Conservation (phyloP, 2,329 filamentous ascomycete genomes). For the Fusarium cicatricum region DNA sequence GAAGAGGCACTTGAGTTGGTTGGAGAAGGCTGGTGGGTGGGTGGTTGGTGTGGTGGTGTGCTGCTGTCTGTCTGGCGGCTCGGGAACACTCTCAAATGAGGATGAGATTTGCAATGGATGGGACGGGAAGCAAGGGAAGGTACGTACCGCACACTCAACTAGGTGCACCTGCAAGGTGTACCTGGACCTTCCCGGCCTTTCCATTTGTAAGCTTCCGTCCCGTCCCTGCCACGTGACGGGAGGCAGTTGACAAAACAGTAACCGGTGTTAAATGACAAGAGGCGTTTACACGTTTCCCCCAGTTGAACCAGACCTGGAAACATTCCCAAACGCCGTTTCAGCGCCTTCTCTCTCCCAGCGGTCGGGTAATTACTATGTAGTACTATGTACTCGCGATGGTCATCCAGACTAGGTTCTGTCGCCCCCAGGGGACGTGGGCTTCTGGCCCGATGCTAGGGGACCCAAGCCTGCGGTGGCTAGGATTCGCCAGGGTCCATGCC, state of each 20-base stretch:
- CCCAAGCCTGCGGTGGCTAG: constrained; percentile 28
- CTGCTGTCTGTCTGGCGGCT: constrained; percentile 14
- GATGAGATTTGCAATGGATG: constrained; percentile 3
- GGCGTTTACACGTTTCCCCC: no score
- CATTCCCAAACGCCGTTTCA: neutral
- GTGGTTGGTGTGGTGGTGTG: constrained; percentile 19
- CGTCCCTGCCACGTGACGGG: neutral
- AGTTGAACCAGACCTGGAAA: neutral
- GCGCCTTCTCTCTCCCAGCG: neutral
- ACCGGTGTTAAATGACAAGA: no score
- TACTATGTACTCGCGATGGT: constrained; percentile 9
- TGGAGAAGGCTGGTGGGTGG: constrained; percentile 12
- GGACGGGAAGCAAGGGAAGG: no score
- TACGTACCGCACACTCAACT: no score
- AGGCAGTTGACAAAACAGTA: constrained; percentile 11
- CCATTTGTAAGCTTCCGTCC: neutral
- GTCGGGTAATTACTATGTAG: no score
- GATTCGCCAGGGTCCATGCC: constrained; percentile 25
- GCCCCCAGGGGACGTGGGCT: constrained; percentile 2
- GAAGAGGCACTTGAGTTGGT: constrained; percentile 21
- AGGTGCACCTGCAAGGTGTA: no score
- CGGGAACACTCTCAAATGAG: constrained; percentile 4
- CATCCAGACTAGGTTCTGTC: neutral
- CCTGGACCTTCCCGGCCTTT: no score
- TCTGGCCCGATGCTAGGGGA: constrained; percentile 32